Evolutionary conservation across 2,329 filamentous ascomycete genomes (phyloP).

Genomic region (Reticulascus tulasneorum): DNA sequence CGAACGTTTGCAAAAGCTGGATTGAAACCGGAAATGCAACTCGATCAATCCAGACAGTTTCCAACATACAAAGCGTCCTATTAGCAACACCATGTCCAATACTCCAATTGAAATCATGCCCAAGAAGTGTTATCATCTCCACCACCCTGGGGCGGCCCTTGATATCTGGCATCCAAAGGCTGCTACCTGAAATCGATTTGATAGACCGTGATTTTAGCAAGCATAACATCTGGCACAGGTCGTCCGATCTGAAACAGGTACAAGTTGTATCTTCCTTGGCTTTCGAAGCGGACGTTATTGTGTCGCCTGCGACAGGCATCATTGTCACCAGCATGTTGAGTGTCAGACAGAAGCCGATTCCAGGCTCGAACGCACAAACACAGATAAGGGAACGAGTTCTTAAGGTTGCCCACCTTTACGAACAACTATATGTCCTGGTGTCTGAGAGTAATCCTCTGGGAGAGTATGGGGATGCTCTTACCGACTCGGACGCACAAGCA

Average conservation of each 20-base stretch:
- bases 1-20: too few relatives aligned
- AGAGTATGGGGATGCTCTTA: conserved; percentile 35
- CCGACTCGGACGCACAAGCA: conserved; percentile 35
- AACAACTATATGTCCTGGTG: conserved; percentile 64
- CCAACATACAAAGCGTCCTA: too few relatives aligned
- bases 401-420: conserved; percentile 56
- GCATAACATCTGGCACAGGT: conserved; percentile 30
- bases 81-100: too few relatives aligned
- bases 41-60: too few relatives aligned
- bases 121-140: conserved; percentile 53
- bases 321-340: conserved; percentile 68
- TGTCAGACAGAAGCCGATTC: conserved; percentile 67
- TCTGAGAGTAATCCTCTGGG: conserved; percentile 45
- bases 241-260: conserved; percentile 18
- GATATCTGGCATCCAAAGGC: conserved; percentile 43
- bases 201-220: conserved; percentile 57
- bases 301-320: conserved; percentile 66
- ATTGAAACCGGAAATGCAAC: too few relatives aligned
- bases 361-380: conserved; percentile 35
- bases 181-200: conserved; percentile 46
- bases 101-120: conserved; percentile 13
- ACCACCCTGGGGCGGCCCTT: conserved; percentile 42
- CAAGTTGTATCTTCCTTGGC: conserved; percentile 31
- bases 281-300: conserved; percentile 67
- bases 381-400: conserved; percentile 53